A percentile compares a stretch with the other conserved stretches of the same genome.
These are phyloP conservation scores for Pythium aquatile DNA, from an alignment of 352 stramenopile genomes.

Conservation along the genomic window DNA sequence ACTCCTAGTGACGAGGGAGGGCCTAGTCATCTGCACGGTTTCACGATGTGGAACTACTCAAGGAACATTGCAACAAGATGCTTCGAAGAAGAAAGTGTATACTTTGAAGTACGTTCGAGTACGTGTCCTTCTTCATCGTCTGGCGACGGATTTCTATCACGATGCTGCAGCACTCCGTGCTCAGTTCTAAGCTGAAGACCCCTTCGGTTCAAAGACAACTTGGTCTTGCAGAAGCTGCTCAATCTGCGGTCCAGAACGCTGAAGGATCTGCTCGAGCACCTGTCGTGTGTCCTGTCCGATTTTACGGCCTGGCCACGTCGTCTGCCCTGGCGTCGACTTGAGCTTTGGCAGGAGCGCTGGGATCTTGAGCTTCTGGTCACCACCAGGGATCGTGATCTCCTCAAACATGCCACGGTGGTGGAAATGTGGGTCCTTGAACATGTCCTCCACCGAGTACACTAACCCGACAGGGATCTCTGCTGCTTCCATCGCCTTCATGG, in stretches of 20 bases:
- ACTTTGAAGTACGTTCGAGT: not conserved
- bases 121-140: too few relatives aligned
- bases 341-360: constrained; percentile 81
- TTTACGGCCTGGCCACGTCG: constrained; percentile 60
- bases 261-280: constrained; percentile 55
- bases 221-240: constrained; percentile 52
- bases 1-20: too few relatives aligned
- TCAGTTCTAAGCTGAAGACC: not conserved
- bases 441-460: constrained; percentile 83
- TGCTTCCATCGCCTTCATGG: constrained; percentile 61
- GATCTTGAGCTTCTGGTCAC: constrained; percentile 43
- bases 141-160: not conserved
- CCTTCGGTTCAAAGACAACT: constrained; percentile 61
- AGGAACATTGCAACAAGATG: too few relatives aligned
- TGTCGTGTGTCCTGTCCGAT: constrained; percentile 71
- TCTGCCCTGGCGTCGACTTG: constrained; percentile 52
- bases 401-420: constrained; percentile 79
- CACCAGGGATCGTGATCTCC: constrained; percentile 46
- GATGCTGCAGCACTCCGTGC: not conserved
- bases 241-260: constrained; percentile 51
- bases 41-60: too few relatives aligned
- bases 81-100: not conserved
- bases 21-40: too few relatives aligned
- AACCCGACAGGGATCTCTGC: constrained; percentile 58
- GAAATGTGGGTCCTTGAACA: constrained; percentile 71